Conservation (phyloP, 2,329 filamentous ascomycete genomes). For the Volutella citrinella region DNA sequence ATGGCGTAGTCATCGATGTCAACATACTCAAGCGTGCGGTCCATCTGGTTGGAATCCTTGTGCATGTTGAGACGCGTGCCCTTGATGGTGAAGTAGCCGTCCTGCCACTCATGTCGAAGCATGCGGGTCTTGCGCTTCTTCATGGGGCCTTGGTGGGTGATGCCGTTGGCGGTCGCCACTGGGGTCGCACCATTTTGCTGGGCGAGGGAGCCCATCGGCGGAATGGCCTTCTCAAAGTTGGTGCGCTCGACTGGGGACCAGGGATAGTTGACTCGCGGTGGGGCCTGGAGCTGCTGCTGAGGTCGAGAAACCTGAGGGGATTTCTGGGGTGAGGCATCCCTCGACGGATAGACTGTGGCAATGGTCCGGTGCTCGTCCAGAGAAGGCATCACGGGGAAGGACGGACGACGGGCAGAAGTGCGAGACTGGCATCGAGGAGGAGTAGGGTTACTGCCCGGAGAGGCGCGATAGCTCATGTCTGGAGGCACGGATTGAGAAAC, state of each 20-base stretch:
- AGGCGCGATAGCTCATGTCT: slow-evolving; percentile 76
- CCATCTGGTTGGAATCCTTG: slow-evolving; percentile 52
- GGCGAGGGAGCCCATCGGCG: slow-evolving; percentile 30
- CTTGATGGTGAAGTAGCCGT: slow-evolving; percentile 84
- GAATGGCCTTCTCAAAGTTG: slow-evolving; percentile 45
- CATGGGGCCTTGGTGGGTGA: slow-evolving; percentile 82
- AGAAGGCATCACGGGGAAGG: slow-evolving; percentile 65
- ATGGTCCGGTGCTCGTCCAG: slow-evolving; percentile 61
- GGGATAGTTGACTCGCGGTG: slow-evolving; percentile 53
- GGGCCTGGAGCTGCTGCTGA: slow-evolving; percentile 45
- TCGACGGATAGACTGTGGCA: slow-evolving; percentile 28
- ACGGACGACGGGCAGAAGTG: slow-evolving; percentile 61
- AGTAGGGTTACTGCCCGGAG: slow-evolving; percentile 31
- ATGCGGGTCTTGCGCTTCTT: slow-evolving; percentile 89
- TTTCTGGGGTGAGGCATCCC: slow-evolving; percentile 32
- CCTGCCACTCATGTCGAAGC: slow-evolving; percentile 90
- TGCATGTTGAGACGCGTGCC: slow-evolving; percentile 75
- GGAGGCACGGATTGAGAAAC: slow-evolving; percentile 88
- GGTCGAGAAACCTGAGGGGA: slow-evolving; percentile 34
- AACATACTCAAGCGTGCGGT: slow-evolving; percentile 70
- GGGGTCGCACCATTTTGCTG: slow-evolving; percentile 26
- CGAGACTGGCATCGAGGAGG: slow-evolving; percentile 50
- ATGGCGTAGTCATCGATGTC: slow-evolving; percentile 89
- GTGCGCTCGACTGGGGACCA: slow-evolving; percentile 51
- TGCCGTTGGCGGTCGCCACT: slow-evolving; percentile 42